These are phyloP conservation scores for Pelomyxa schiedti DNA, from an alignment of 78 protist species.

Conservation along the genomic window DNA sequence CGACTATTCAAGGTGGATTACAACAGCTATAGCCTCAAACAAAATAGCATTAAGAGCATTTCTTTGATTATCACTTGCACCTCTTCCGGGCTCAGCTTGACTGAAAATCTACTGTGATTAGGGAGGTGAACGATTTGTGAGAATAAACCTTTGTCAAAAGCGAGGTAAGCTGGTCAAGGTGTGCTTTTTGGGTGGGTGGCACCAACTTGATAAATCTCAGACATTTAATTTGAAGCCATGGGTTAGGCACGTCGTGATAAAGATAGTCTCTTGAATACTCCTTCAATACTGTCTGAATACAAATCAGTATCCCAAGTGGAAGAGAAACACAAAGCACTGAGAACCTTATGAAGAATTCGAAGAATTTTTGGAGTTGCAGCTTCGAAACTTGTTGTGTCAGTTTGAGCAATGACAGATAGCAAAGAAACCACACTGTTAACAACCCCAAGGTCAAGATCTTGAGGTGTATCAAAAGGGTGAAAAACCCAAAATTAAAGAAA, in stretches of 20 bases:
- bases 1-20: conserved; percentile 65
- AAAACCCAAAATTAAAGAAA: no score
- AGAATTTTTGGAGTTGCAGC: conserved; percentile 35
- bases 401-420: conserved; percentile 38
- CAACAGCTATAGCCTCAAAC: conserved; percentile 79
- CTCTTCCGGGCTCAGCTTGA: no score
- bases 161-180: no score
- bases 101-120: no score
- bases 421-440: conserved; percentile 57
- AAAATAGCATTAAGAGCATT: conserved; percentile 80
- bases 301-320: no score
- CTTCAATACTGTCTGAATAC: no score
- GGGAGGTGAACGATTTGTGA: no score
- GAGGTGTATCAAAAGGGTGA: no score
- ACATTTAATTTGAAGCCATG: conserved; percentile 87
- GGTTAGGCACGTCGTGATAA: conserved; percentile 82
- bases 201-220: conserved; percentile 78
- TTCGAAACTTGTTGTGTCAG: conserved; percentile 26
- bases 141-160: no score
- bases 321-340: conserved; percentile 31
- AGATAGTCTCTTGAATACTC: no score
- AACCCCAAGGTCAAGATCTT: conserved; percentile 66
- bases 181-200: no score
- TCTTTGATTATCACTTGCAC: conserved; percentile 57
- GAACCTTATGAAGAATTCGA: conserved; percentile 33